Percentiles rank a stretch among this genome's conserved stretches.
phyloP scores from a whole-genome alignment of 805 yeast species.

The Ogataea neopini region DNA sequence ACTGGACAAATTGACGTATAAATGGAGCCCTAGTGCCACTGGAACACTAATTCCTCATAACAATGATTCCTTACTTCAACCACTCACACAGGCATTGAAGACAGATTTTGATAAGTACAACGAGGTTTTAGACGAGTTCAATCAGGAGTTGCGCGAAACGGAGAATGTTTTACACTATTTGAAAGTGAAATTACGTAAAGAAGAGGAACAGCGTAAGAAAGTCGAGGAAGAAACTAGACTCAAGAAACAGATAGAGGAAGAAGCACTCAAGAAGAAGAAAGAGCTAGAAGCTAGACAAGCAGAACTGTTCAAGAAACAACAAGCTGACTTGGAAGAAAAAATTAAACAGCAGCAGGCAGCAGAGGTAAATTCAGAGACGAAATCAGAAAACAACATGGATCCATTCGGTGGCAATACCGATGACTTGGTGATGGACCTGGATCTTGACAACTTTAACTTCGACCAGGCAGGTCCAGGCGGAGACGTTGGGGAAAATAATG shows the following conservation, averaged over 20 bases:
- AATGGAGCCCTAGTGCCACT: constrained; percentile 27
- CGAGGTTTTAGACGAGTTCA: constrained; percentile 31
- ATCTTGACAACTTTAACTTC: constrained; percentile 31
- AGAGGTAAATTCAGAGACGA: constrained; percentile 3
- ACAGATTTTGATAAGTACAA: constrained; percentile 32
- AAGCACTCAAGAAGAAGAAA: constrained; percentile 18
- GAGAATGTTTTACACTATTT: constrained; percentile 30
- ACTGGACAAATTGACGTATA: constrained; percentile 33
- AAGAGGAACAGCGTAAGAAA: constrained; percentile 25
- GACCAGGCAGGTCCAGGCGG: constrained; percentile 15
- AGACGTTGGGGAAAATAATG: constrained; percentile 3
- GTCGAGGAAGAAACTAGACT: constrained; percentile 25
- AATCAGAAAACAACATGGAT: constrained; percentile 1
- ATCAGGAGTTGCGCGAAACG: constrained; percentile 31
- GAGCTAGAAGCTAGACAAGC: constrained; percentile 20
- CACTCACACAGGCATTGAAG: constrained; percentile 26
- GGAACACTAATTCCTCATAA: constrained; percentile 31
- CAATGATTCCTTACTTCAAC: constrained; percentile 29
- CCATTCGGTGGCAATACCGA: constrained; percentile 18
- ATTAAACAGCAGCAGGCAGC: constrained; percentile 11
- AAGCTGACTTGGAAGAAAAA: constrained; percentile 11
- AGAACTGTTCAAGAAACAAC: constrained; percentile 17
- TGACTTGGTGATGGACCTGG: constrained; percentile 31
- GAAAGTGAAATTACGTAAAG: constrained; percentile 31
- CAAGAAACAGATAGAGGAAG: constrained; percentile 25